Percentiles rank a stretch among this genome's conserved stretches.
phyloP scores from a whole-genome alignment of 768 basidiomycete species.

The Albatrellus ellisii region DNA sequence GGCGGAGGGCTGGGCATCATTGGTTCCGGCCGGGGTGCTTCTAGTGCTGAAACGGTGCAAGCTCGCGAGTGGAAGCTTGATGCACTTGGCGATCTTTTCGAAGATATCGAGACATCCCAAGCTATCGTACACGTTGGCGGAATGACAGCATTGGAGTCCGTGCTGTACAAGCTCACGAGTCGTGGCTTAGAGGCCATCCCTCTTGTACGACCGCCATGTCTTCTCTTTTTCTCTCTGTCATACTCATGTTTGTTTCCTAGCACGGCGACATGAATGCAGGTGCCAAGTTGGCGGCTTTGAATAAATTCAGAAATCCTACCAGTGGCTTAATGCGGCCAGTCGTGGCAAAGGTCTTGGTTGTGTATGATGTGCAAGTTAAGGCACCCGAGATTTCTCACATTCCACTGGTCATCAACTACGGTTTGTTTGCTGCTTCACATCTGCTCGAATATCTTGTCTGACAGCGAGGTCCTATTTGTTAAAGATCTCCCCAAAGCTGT shows the following conservation, averaged over 20 bases:
- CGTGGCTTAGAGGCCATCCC: slow-evolving; percentile 82
- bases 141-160: slow-evolving; percentile 74
- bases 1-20: slow-evolving; percentile 76
- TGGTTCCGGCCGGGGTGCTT: slow-evolving; percentile 77
- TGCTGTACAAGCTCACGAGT: slow-evolving; percentile 81
- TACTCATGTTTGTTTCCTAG: slow-evolving; percentile 24
- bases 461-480: too few species aligned
- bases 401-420: slow-evolving; percentile 92
- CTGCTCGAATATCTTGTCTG: background rate
- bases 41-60: slow-evolving; percentile 72
- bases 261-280: slow-evolving; percentile 88
- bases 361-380: slow-evolving; percentile 92
- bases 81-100: slow-evolving; percentile 80
- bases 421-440: slow-evolving; percentile 23
- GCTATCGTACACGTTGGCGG: slow-evolving; percentile 85
- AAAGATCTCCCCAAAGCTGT: slow-evolving; percentile 87
- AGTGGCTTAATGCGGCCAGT: slow-evolving; percentile 52
- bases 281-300: slow-evolving; percentile 68
- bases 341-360: slow-evolving; percentile 66
- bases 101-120: slow-evolving; percentile 70
- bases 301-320: slow-evolving; percentile 62
- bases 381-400: slow-evolving; percentile 80
- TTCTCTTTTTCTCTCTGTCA: slow-evolving; percentile 1
- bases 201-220: slow-evolving; percentile 42
- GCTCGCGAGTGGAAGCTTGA: slow-evolving; percentile 94